Base-by-base conservation (phyloP, 495 filamentous ascomycete genomes). In the Tetracladium marchalianum region DNA sequence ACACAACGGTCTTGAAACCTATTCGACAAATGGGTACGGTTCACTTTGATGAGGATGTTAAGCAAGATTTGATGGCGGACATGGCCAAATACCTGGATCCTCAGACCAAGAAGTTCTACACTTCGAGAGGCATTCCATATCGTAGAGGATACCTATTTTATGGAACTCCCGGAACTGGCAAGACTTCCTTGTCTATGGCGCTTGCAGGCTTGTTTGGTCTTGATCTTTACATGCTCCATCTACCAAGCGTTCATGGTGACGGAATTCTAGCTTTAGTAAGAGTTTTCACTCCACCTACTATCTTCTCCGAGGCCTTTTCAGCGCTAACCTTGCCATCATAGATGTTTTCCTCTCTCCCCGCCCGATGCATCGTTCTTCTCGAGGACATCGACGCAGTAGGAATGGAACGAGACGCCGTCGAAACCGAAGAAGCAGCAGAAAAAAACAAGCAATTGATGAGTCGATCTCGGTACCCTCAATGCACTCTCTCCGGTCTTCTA, bases 51-150 rank as follows among this genome's bases (percentile, higher is more conserved):
- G 66, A 70, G 39, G 50, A 62, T 7, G 69, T 81, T 56, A 94
- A 94, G 63, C 58, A 71, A 5, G 70, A 65, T 8, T 72, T 94
- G 22, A 62, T 93, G 4, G 58, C 66, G 27, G 87, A 95, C 57
- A 82, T 92, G 52, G 78, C 78, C 47, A 84, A 88, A 49, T 94
- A 90, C 54, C 68, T 94, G 6, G 80, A 88, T 47, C 79, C 81
- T 0, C 64, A 71, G 9, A 87, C 81, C 7, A 70, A 76, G 35
- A 66, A 71, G 38, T 86, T 82, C 70, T 92, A 90, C 58, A 72
- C 77, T 19, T 61, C 69, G n/a, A 74, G 78, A 27, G 78, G 78
- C 18, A 76, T 84, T 50, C 80, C 80, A 0, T 84, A 84, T 54
- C 70, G 78, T 1, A 63, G 78, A 43, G 80, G 78, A 4, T 54